These are phyloP conservation scores for Cubamyces lactineus DNA, from an alignment of 768 basidiomycete genomes.

Conservation along the genomic window DNA sequence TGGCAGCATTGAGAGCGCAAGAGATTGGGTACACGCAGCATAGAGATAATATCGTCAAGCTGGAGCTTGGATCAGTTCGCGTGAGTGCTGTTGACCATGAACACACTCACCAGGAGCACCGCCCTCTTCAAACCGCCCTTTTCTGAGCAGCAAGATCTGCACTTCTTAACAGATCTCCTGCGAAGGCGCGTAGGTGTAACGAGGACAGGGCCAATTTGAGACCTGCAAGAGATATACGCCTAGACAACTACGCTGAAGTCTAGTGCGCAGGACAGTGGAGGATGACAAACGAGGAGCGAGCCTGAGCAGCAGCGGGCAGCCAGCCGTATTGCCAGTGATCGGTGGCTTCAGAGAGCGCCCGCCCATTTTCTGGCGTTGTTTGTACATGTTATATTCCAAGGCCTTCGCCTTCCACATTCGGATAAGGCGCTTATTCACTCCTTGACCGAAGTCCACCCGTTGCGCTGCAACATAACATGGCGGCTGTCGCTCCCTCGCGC, in stretches of 20 bases:
- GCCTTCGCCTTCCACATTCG: conserved; percentile 17
- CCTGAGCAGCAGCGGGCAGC: neutral
- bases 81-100: neutral
- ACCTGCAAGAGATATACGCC: no score
- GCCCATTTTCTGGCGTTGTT: conserved; percentile 26
- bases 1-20: conserved; percentile 2
- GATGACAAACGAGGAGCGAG: neutral
- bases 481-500: conserved; percentile 50
- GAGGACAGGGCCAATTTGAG: no score
- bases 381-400: conserved; percentile 22
- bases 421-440: neutral
- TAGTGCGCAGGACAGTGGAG: neutral
- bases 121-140: neutral
- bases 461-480: conserved; percentile 17
- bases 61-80: neutral
- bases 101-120: neutral
- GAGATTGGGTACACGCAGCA: conserved; percentile 10
- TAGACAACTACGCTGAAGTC: no score
- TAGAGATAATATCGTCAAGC: neutral
- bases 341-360: neutral
- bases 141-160: neutral
- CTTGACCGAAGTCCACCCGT: neutral
- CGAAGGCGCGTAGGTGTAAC: no score
- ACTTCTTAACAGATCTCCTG: no score
- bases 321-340: conserved; percentile 3